Percentiles rank a stretch among this genome's conserved stretches.
These are phyloP conservation scores for Cucumis melo DNA, from an alignment of 306 rosid species.

Conservation along the genomic window DNA sequence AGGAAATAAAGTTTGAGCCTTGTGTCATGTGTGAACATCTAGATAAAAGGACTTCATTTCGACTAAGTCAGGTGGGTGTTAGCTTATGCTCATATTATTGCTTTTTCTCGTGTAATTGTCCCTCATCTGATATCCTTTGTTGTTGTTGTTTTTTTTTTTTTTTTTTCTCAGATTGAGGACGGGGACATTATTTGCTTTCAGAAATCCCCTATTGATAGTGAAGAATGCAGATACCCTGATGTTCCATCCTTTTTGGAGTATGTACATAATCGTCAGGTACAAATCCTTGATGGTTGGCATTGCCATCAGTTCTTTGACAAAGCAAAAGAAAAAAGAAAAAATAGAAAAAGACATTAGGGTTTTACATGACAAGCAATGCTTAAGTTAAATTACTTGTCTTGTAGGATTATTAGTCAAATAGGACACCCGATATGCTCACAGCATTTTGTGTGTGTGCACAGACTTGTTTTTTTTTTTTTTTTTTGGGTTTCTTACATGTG, in stretches of 20 bases:
- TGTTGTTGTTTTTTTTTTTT: background rate
- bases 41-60: slow-evolving; percentile 48
- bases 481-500: no score
- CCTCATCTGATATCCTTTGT: background rate
- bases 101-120: background rate
- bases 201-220: slow-evolving; percentile 32
- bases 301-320: background rate
- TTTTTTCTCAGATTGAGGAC: slow-evolving; percentile 72
- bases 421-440: background rate
- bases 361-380: background rate
- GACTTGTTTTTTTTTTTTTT: no score
- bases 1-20: slow-evolving; percentile 88
- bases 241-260: slow-evolving; percentile 79
- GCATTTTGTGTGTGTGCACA: background rate
- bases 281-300: background rate
- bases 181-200: slow-evolving; percentile 95
- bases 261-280: slow-evolving; percentile 89
- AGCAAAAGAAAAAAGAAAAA: no score
- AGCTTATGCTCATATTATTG: background rate
- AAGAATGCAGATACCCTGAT: slow-evolving; percentile 50
- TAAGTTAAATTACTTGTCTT: background rate
- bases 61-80: slow-evolving; percentile 48
- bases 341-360: background rate
- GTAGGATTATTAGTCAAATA: background rate
- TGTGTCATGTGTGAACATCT: slow-evolving; percentile 72